A percentile compares a stretch with the other conserved stretches of the same genome.
Evolutionary conservation across 2,329 filamentous ascomycete genomes (phyloP).

Genomic region (Tricladium varicosporioides): DNA sequence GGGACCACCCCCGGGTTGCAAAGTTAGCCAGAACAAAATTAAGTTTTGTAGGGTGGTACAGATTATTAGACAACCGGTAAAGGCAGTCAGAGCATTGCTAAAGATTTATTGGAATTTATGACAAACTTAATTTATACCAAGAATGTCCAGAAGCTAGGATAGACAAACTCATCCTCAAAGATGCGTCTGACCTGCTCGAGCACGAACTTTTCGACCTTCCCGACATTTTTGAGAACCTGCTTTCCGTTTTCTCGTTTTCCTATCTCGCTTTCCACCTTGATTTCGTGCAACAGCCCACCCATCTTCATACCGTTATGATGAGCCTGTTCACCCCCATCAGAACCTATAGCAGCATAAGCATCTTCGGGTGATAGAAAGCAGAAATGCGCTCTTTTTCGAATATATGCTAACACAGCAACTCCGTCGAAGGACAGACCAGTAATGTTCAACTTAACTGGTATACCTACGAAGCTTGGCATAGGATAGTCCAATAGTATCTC

Average conservation of each 20-base stretch:
- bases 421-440: slow-evolving; percentile 95
- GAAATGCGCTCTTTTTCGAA: slow-evolving; percentile 84
- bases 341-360: slow-evolving; percentile 66
- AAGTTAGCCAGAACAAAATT: too few relatives aligned
- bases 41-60: too few relatives aligned
- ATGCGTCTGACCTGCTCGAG: slow-evolving; percentile 94
- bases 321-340: slow-evolving; percentile 22
- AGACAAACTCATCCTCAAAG: slow-evolving; percentile 98
- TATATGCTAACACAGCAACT: slow-evolving; percentile 87
- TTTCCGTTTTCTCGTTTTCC: slow-evolving; percentile 87
- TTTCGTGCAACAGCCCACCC: slow-evolving; percentile 83
- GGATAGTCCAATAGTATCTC: slow-evolving; percentile 97
- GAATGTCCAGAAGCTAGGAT: slow-evolving; percentile 98
- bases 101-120: neutral
- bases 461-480: slow-evolving; percentile 96
- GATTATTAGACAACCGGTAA: too few relatives aligned
- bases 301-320: slow-evolving; percentile 43
- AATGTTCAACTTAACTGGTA: slow-evolving; percentile 91
- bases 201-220: slow-evolving; percentile 97
- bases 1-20: too few relatives aligned
- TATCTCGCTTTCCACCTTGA: slow-evolving; percentile 96
- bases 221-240: slow-evolving; percentile 96
- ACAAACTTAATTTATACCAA: slow-evolving; percentile 56
- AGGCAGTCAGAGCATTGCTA: neutral
- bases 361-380: slow-evolving; percentile 94